These are phyloP conservation scores for Fimicolochytrium jonesii DNA, from an alignment of 192 early-diverging fungal genomes.

Conservation along the genomic window DNA sequence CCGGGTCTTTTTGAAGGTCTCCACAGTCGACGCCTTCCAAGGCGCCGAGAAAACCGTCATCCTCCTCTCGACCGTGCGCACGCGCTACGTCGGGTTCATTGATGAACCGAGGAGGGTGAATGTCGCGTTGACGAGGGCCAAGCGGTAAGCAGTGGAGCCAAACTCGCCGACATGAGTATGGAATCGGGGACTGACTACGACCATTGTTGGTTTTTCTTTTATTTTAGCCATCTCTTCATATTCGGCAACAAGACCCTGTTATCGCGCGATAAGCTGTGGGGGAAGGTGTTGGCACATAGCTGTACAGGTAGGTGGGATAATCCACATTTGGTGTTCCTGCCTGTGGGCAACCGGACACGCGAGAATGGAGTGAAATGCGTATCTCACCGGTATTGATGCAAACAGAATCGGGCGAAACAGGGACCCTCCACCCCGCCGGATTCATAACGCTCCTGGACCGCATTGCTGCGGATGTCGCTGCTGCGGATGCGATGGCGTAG, in stretches of 20 bases:
- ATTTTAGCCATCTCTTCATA: conserved; percentile 54
- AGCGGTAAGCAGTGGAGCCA: conserved; percentile 37
- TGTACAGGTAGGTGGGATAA: background rate
- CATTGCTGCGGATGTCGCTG: no score
- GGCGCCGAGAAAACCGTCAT: conserved; percentile 78
- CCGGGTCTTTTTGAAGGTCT: conserved; percentile 54
- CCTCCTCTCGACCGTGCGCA: conserved; percentile 63
- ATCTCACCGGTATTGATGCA: no score
- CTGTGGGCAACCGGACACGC: no score
- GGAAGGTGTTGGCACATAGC: background rate
- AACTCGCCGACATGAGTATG: background rate
- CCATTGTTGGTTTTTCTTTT: background rate
- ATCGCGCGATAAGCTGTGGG: conserved; percentile 11
- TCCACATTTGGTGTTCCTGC: no score
- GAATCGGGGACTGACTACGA: background rate
- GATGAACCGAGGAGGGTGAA: conserved; percentile 66
- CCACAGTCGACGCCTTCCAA: conserved; percentile 73
- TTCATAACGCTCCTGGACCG: no score
- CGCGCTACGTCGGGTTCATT: conserved; percentile 54
- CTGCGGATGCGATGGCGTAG: no score
- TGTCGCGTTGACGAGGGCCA: conserved; percentile 70
- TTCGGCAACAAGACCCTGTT: conserved; percentile 47
- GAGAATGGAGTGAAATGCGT: no score
- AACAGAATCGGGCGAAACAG: no score
- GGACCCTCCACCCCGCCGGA: no score